Evolutionary conservation across 768 basidiomycete genomes (phyloP).

Genomic region (Serpula lacrymans): DNA sequence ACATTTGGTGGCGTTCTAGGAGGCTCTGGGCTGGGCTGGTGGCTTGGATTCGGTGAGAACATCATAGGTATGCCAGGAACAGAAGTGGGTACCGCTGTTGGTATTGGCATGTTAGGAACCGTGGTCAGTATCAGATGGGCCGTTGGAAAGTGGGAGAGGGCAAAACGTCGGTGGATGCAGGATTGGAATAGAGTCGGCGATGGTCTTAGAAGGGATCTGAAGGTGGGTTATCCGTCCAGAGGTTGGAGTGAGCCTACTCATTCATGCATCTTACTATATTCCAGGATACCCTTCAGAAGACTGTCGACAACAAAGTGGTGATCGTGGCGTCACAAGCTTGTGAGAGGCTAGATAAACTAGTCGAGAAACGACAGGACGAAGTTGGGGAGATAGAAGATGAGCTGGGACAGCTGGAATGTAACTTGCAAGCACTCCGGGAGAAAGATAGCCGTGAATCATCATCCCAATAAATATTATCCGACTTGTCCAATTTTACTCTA

Average conservation of each 20-base stretch:
- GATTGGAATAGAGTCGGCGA: slow-evolving; percentile 62
- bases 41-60: slow-evolving; percentile 36
- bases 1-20: slow-evolving; percentile 45
- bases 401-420: slow-evolving; percentile 38
- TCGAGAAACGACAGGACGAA: slow-evolving; percentile 41
- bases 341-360: slow-evolving; percentile 38
- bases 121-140: slow-evolving; percentile 56
- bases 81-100: slow-evolving; percentile 57
- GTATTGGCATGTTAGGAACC: slow-evolving; percentile 52
- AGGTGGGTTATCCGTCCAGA: slow-evolving; percentile 36
- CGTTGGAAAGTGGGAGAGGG: slow-evolving; percentile 64
- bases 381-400: slow-evolving; percentile 42
- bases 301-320: slow-evolving; percentile 50
- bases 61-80: slow-evolving; percentile 34
- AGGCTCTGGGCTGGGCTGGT: slow-evolving; percentile 60
- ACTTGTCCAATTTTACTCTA: not conserved
- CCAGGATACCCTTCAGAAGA: slow-evolving; percentile 45
- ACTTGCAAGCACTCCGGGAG: slow-evolving; percentile 25
- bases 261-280: slow-evolving; percentile 5
- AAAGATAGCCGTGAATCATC: slow-evolving; percentile 2
- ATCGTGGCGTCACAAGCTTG: slow-evolving; percentile 51
- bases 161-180: slow-evolving; percentile 63
- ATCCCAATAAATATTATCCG: slow-evolving; percentile 1
- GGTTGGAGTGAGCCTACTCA: slow-evolving; percentile 5
- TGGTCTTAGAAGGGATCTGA: slow-evolving; percentile 62